Base-by-base conservation (phyloP, 345 rosid species). In the Acer negundo region DNA sequence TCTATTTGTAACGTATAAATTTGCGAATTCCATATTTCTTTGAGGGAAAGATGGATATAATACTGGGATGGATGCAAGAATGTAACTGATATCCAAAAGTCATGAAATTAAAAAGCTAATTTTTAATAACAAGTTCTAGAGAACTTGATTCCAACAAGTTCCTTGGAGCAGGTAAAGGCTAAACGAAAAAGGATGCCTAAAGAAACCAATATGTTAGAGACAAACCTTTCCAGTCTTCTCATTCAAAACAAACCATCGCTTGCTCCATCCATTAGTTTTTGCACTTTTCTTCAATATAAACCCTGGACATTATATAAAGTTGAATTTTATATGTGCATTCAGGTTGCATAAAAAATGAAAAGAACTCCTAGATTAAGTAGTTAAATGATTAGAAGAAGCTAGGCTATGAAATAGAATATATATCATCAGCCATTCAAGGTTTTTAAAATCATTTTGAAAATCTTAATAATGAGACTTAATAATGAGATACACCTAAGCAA, bases 211-310 rank as follows among this genome's bases (percentile, higher is more conserved):
- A 35, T 31, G 26, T 26, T 59, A 84, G 12, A 10, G 35, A 83
- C 89, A 59, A 74, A 92, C 99, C 99, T 95, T 95, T 86, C 98
- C 95, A 69, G 89, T 89, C 79, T 93, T 95, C 78, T 90, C 99
- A 84, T 93, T 95, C 72, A 95, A 77, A 63, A 95, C 99, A 89
- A 95, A 95, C 99, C 99, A 95, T 79, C 94, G 86, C 84, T 83
- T 89, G 70, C 93, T 90, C 99, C 99, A 95, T 24, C 94, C 97
- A 84, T 87, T 87, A 66, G 94, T 90, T 86, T 95, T 93, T 63
- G 85, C 94, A 84, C 99, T 95, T 86, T 89, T 95, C 90, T 95
- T 95, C 79, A 90, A 78, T 62, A 95, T 74, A 82, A 85, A 93
- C 16, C 98, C 98, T 95, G 89, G 76, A 83, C 35, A 75, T 22